phyloP scores from a whole-genome alignment of 495 filamentous ascomycete genomes.

The Aspergillus nidulans region DNA sequence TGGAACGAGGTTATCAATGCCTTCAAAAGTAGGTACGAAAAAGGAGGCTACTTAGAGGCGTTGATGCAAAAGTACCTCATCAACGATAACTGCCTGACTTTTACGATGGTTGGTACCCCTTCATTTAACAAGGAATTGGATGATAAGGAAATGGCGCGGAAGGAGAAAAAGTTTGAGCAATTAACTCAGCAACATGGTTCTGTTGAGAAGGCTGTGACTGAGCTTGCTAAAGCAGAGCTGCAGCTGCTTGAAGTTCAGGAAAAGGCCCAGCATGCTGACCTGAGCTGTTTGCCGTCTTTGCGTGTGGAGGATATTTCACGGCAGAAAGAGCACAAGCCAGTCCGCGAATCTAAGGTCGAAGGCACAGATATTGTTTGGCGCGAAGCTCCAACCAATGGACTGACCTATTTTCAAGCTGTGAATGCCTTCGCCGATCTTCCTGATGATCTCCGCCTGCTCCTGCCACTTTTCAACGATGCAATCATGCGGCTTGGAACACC shows the following conservation, averaged over 20 bases:
- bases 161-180: constrained; percentile 65
- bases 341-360: constrained; percentile 64
- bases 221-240: constrained; percentile 70
- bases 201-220: constrained; percentile 61
- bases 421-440: constrained; percentile 76
- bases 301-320: constrained; percentile 84
- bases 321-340: constrained; percentile 61
- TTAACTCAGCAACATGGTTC: constrained; percentile 63
- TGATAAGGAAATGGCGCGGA: constrained; percentile 68
- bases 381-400: constrained; percentile 86
- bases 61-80: constrained; percentile 86
- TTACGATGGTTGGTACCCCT: constrained; percentile 86
- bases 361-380: constrained; percentile 79
- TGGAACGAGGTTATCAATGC: constrained; percentile 83
- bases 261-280: constrained; percentile 72
- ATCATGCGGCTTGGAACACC: constrained; percentile 90
- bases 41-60: constrained; percentile 75
- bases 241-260: constrained; percentile 78
- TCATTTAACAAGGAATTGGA: constrained; percentile 69
- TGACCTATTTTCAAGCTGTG: constrained; percentile 93
- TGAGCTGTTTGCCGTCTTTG: constrained; percentile 83
- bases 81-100: constrained; percentile 80
- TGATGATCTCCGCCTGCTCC: constrained; percentile 74
- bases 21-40: constrained; percentile 67
- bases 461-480: constrained; percentile 88